Conservation (phyloP, 345 rosid species). For the Aquilaria yunnanensis region DNA sequence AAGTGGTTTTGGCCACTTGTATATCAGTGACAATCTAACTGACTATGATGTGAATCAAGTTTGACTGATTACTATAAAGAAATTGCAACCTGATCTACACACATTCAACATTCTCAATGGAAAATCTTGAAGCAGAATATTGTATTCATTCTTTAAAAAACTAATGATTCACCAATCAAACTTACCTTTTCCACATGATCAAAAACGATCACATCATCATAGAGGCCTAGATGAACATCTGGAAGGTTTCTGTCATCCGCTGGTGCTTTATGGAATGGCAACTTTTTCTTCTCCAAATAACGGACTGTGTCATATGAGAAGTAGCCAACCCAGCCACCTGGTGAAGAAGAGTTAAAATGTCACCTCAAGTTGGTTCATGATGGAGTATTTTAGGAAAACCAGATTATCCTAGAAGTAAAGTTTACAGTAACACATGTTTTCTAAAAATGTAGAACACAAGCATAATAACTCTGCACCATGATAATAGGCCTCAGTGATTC, state of each 20-base stretch:
- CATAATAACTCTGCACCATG: too few relatives aligned
- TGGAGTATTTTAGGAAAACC: not conserved
- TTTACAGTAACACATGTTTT: too few relatives aligned
- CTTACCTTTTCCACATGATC: slow-evolving; percentile 88
- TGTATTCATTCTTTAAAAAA: not conserved
- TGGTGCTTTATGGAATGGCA: slow-evolving; percentile 69
- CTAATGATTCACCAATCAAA: not conserved
- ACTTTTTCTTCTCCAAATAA: slow-evolving; percentile 80
- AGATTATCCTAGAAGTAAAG: not conserved
- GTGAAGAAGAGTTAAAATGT: not conserved
- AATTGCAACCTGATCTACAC: not conserved
- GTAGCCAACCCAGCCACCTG: slow-evolving; percentile 98
- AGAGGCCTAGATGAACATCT: slow-evolving; percentile 92
- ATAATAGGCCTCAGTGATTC: too few relatives aligned
- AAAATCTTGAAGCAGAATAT: not conserved
- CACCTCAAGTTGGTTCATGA: not conserved
- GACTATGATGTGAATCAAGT: not conserved
- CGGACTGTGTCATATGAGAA: slow-evolving; percentile 95
- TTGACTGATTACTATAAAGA: not conserved
- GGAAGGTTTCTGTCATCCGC: slow-evolving; percentile 87
- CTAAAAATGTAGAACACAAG: too few relatives aligned
- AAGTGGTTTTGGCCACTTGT: not conserved
- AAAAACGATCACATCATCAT: slow-evolving; percentile 78
- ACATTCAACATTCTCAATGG: not conserved
- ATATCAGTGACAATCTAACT: not conserved